These are phyloP conservation scores for Astrothelium subdiscretum DNA, from an alignment of 495 filamentous ascomycete genomes.

Conservation along the genomic window DNA sequence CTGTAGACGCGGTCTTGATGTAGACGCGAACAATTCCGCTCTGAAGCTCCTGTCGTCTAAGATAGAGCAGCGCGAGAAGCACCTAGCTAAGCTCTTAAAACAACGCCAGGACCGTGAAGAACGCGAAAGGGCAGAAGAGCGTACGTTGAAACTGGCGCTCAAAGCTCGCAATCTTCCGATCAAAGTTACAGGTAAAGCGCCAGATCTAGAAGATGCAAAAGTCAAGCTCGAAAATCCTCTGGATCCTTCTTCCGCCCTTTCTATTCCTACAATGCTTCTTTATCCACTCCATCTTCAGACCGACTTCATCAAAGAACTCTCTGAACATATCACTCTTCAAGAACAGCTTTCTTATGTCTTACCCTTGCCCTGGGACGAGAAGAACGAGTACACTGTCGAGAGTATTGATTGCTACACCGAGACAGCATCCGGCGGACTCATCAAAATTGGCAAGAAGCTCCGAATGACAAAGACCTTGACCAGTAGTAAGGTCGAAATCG, in stretches of 20 bases:
- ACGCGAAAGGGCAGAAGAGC: conserved; percentile 38
- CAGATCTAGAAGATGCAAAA: conserved; percentile 57
- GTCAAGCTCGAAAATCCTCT: conserved; percentile 53
- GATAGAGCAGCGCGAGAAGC: conserved; percentile 16
- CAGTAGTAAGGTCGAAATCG: conserved; percentile 70
- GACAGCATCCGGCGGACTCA: conserved; percentile 63
- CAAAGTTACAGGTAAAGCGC: conserved; percentile 54
- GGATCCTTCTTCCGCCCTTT: conserved; percentile 55
- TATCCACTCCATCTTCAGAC: conserved; percentile 70
- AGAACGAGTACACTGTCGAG: conserved; percentile 49
- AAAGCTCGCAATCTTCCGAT: conserved; percentile 57
- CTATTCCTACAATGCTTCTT: conserved; percentile 69
- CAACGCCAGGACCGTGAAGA: conserved; percentile 36
- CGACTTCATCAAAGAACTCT: conserved; percentile 81
- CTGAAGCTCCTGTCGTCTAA: conserved; percentile 30
- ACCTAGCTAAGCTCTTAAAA: conserved; percentile 22
- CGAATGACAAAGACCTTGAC: conserved; percentile 59
- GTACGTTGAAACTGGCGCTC: conserved; percentile 58
- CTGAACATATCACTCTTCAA: conserved; percentile 54
- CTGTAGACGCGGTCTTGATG: conserved; percentile 51
- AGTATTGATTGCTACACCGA: conserved; percentile 85
- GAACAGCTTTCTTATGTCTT: conserved; percentile 75
- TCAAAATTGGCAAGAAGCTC: conserved; percentile 83
- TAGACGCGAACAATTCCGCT: conserved; percentile 54
- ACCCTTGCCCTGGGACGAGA: conserved; percentile 69